Conservation (phyloP, 176 grass and related monocot genomes). For the Cenchrus fungigraminus region DNA sequence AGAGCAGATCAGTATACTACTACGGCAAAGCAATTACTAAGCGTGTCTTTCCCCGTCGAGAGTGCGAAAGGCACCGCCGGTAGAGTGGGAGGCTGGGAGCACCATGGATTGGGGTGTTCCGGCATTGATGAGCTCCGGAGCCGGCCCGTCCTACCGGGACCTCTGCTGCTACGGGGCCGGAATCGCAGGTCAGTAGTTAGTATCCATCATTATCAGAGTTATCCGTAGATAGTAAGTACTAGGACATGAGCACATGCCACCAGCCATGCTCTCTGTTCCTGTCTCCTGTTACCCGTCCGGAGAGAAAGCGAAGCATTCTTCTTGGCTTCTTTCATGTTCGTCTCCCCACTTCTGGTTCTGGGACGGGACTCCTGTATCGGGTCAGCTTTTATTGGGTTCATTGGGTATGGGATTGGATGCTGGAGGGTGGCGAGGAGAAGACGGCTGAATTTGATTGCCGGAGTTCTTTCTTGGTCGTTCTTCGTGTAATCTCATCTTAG, state of each 20-base stretch:
- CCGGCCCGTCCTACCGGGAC: slow-evolving; percentile 42
- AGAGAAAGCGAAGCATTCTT: slow-evolving; percentile 4
- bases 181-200: slow-evolving; percentile 58
- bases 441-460: background rate
- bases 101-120: slow-evolving; percentile 20
- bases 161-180: slow-evolving; percentile 80
- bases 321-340: background rate
- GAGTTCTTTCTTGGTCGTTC: background rate
- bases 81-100: background rate
- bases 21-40: background rate
- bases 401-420: background rate
- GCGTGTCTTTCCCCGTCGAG: background rate
- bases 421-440: too few species aligned
- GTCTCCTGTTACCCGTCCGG: background rate
- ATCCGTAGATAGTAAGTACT: background rate
- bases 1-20: background rate
- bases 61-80: background rate
- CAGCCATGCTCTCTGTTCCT: slow-evolving; percentile 10
- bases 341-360: background rate
- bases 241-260: background rate
- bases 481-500: background rate
- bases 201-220: background rate
- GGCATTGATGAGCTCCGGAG: slow-evolving; percentile 43
- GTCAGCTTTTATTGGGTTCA: background rate
- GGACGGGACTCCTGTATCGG: background rate